These are phyloP conservation scores for Proteromonas lacertae DNA, from an alignment of 352 stramenopile species.

Conservation along the genomic window DNA sequence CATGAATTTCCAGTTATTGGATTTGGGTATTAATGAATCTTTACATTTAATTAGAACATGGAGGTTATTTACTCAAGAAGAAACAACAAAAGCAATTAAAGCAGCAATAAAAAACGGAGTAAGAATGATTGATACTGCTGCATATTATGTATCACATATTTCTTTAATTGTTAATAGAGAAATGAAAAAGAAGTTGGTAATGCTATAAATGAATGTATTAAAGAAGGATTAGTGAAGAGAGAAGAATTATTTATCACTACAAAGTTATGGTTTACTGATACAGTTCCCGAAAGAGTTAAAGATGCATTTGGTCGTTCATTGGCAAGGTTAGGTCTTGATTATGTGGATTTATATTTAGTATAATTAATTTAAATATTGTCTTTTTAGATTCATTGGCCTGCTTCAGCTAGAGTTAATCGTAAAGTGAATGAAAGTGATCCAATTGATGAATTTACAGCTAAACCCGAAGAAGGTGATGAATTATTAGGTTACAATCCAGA, in stretches of 20 bases:
- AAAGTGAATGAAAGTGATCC: background rate
- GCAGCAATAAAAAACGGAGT: too few species aligned
- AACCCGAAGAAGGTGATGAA: background rate
- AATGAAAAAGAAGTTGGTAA: constrained; percentile 11
- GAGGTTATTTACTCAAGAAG: too few species aligned
- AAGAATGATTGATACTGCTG: too few species aligned
- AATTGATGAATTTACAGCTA: background rate
- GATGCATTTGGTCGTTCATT: constrained; percentile 5
- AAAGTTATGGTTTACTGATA: constrained; percentile 5
- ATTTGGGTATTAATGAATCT: too few species aligned
- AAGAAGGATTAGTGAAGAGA: constrained; percentile 8
- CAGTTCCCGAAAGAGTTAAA: constrained; percentile 9
- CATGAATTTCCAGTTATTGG: too few species aligned
- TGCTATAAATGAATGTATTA: constrained; percentile 8
- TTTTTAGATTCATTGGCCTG: too few species aligned
- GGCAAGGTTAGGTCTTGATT: constrained; percentile 10
- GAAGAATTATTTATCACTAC: constrained; percentile 10
- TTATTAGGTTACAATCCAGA: too few species aligned
- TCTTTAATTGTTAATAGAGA: constrained; percentile 7
- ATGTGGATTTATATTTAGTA: constrained; percentile 15
- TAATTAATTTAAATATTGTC: too few species aligned
- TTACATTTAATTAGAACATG: too few species aligned
- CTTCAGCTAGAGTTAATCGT: too few species aligned
- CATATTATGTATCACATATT: too few species aligned
- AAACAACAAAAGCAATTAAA: too few species aligned